Base-by-base conservation (phyloP, 202 grass and related monocot genomes). In the Zizania palustris region DNA sequence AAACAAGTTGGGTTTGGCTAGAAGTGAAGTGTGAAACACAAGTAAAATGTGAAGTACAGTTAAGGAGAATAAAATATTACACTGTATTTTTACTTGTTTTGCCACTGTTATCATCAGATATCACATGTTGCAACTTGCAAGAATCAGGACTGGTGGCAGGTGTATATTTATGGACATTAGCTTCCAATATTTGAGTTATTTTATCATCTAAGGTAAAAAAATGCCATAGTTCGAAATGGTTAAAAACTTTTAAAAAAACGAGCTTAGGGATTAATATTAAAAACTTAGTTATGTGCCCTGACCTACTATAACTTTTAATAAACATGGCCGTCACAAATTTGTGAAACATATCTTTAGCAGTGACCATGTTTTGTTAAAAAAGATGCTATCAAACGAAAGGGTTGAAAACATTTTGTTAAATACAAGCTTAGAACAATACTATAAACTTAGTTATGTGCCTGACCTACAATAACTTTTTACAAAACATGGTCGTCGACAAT, bases 151-250 rank as follows among this genome's bases (percentile, higher is more conserved):
- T 41, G 15, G 2, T 44, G 36, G 43, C 10, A 54, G 45, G 13
- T 70, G 18, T 33, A 21, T 54, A 15, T 6, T 53, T 64, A 69
- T 2, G 11, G 35, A 41, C 14, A 60, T 16, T 69, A 62, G 35
- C 28, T 61, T 71, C 56, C 67, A 71, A 61, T 28, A 75, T 62
- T 42, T 7, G 4, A 83, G 36, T 7, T 35, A 57, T 49, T 64
- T 28, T 45, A 51, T 51, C 20, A 7, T 81, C 15, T 39, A 53
- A 60, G 9, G 8, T n/a, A 69, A 68, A 40, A 53, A 49, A 49
- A 49, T 14, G 1, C 20, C 11, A 35, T 21, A 45, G 21, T 61
- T 56, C 60, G 9, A 46, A 18, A 81, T 67, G 7, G 68, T 10
- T 60, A 53, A 5, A 16, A 75, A 1, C 21, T 11, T 8, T 19